Percentiles rank a stretch among this genome's conserved stretches.
These are phyloP conservation scores for Mortierella sp. DNA, from an alignment of 371 early-diverging fungal species.

Conservation along the genomic window DNA sequence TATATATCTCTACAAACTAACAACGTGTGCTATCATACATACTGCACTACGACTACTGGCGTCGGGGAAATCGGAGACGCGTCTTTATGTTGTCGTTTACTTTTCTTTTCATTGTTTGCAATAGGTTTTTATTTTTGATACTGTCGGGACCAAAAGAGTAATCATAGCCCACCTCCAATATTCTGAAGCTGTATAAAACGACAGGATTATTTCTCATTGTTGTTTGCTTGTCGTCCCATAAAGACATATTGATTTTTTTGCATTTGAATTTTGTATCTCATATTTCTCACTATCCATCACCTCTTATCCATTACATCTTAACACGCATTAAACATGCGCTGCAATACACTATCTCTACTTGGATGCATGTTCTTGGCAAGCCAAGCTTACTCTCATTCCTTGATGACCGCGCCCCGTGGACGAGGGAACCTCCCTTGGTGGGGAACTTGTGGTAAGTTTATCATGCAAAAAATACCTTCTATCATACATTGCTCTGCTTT, in stretches of 20 bases:
- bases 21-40: neutral
- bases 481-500: too few species aligned
- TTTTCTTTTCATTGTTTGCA: too few species aligned
- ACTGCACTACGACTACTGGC: neutral
- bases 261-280: too few species aligned
- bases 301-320: neutral
- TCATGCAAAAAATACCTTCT: neutral
- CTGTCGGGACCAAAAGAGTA: too few species aligned
- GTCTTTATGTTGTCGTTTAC: neutral
- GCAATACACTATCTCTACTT: conserved; percentile 4
- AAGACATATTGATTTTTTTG: too few species aligned
- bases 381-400: conserved; percentile 36
- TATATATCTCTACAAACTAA: neutral
- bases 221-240: too few species aligned
- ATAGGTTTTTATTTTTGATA: too few species aligned
- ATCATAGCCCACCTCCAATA: too few species aligned
- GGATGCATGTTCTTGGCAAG: conserved; percentile 17
- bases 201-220: too few species aligned
- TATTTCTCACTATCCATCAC: neutral
- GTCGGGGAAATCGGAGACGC: conserved; percentile 11
- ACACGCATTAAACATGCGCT: conserved; percentile 13
- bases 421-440: conserved; percentile 66
- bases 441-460: conserved; percentile 63
- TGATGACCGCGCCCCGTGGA: conserved; percentile 51
- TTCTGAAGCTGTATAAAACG: too few species aligned